Base-by-base conservation (phyloP, 2,329 filamentous ascomycete species). In the Phaeosphaeriaceae sp. region DNA sequence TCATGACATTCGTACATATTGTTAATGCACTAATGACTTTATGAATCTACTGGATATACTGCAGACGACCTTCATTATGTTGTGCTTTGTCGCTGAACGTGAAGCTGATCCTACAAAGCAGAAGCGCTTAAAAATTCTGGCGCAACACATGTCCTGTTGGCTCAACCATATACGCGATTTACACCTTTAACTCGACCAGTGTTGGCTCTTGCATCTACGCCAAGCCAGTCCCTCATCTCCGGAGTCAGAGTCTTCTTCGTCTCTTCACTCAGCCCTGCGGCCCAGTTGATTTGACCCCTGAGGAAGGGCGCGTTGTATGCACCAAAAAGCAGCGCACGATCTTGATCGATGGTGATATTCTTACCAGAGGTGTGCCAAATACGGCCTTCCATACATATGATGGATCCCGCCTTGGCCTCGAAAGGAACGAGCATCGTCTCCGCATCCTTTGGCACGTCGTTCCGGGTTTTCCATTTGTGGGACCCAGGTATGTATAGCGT, bases 161-260 rank as follows among this genome's bases (percentile, higher is more conserved):
- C 51, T 50, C 7, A 36, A 9, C 41, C n/a, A 11, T 44, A 44
- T 2, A 44, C 20, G 51, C 53, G 50, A 9, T 55, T 57, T 17
- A 62, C 31, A 40, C 61, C 47, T 50, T 60, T 57, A 9, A 62
- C 53, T n/a, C 54, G 60, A 9, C 55, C 64, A 6, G 51, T 52
- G 55, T 67, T 67, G 19, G 41, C 62, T 21, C 24, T 57, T 10
- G 57, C 54, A 54, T 62, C 60, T 24, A 63, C 54, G 7, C 73
- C 73, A 45, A 76, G 57, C 71, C 70, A 69, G 49, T 73, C 63
- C 44, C 62, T 71, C 64, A 72, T 57, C 53, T 75, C 58, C 13
- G 56, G 49, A 27, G 44, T 66, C 42, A 74, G 27, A 1, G 48
- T 60, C 19, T 61, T 58, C n/a, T 74, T 66, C 1, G 71, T 58